Percentiles rank a stretch among this genome's conserved stretches.
phyloP scores from a whole-genome alignment of 148 eudicot species.

The Hydrangea macrophylla region DNA sequence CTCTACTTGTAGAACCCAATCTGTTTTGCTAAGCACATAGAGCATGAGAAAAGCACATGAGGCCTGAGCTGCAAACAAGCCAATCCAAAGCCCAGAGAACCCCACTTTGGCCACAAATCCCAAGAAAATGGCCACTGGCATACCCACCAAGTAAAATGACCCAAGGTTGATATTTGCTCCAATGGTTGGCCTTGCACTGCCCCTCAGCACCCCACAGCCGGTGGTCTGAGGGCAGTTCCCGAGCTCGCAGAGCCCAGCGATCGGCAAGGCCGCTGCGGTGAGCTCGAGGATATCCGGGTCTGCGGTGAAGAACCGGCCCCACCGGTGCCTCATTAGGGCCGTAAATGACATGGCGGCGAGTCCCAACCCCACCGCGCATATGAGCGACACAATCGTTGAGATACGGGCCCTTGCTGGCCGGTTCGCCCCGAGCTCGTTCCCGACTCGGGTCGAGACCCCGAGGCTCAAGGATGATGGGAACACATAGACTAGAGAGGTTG shows the following conservation, averaged over 20 bases:
- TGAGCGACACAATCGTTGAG: slow-evolving; percentile 54
- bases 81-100: slow-evolving; percentile 77
- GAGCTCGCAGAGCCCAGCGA: slow-evolving; percentile 79
- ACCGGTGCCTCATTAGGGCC: slow-evolving; percentile 51
- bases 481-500: slow-evolving; percentile 74
- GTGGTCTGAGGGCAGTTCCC: slow-evolving; percentile 95
- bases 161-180: slow-evolving; percentile 93
- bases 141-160: slow-evolving; percentile 80
- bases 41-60: slow-evolving; percentile 73
- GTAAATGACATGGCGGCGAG: slow-evolving; percentile 56
- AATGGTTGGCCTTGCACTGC: slow-evolving; percentile 74
- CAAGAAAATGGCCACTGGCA: slow-evolving; percentile 70
- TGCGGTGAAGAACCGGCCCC: slow-evolving; percentile 71
- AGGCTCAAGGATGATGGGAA: slow-evolving; percentile 76
- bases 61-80: slow-evolving; percentile 79
- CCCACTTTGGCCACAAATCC: slow-evolving; percentile 71
- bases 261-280: slow-evolving; percentile 71
- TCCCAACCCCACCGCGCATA: slow-evolving; percentile 51
- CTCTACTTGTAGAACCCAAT: slow-evolving; percentile 59
- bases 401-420: slow-evolving; percentile 61
- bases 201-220: slow-evolving; percentile 81
- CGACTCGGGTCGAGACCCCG: slow-evolving; percentile 79
- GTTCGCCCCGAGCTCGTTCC: slow-evolving; percentile 75
- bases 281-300: slow-evolving; percentile 55
- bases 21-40: slow-evolving; percentile 50